These are phyloP conservation scores for Phytophthora fragariaefolia DNA, from an alignment of 352 stramenopile species.

Conservation along the genomic window DNA sequence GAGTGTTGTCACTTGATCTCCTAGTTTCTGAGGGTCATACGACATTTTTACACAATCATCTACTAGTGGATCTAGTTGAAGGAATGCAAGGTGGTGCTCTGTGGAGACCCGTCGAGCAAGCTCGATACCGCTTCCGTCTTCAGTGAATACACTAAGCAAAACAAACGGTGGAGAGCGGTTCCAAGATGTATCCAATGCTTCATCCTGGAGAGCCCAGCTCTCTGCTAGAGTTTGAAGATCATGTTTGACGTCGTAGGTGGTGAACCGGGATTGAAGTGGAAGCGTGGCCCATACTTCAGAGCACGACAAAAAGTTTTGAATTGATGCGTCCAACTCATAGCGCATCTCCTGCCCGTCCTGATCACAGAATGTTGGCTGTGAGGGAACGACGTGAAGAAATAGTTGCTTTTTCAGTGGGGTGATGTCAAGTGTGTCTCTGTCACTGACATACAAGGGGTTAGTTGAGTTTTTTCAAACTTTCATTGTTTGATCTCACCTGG, in stretches of 20 bases:
- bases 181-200: slow-evolving; percentile 34
- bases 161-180: slow-evolving; percentile 22
- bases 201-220: slow-evolving; percentile 5
- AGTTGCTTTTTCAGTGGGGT: slow-evolving; percentile 29
- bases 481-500: slow-evolving; percentile 26
- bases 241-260: slow-evolving; percentile 16
- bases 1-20: slow-evolving; percentile 39
- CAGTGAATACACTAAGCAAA: slow-evolving; percentile 41
- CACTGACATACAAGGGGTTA: slow-evolving; percentile 9
- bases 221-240: slow-evolving; percentile 30
- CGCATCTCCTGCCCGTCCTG: slow-evolving; percentile 24
- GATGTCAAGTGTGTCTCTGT: slow-evolving; percentile 26
- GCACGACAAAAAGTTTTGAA: slow-evolving; percentile 35
- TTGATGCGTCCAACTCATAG: slow-evolving; percentile 34
- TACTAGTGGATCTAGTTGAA: slow-evolving; percentile 53
- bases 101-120: slow-evolving; percentile 37
- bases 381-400: slow-evolving; percentile 24
- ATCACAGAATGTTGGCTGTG: not conserved
- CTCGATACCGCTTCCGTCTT: slow-evolving; percentile 29
- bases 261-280: slow-evolving; percentile 22
- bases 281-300: slow-evolving; percentile 38
- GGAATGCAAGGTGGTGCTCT: slow-evolving; percentile 46
- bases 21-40: slow-evolving; percentile 60
- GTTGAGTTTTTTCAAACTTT: not conserved
- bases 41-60: slow-evolving; percentile 62